phyloP scores from a whole-genome alignment of 2,329 filamentous ascomycete genomes.

The Stagonosporopsis chrysanthemi region DNA sequence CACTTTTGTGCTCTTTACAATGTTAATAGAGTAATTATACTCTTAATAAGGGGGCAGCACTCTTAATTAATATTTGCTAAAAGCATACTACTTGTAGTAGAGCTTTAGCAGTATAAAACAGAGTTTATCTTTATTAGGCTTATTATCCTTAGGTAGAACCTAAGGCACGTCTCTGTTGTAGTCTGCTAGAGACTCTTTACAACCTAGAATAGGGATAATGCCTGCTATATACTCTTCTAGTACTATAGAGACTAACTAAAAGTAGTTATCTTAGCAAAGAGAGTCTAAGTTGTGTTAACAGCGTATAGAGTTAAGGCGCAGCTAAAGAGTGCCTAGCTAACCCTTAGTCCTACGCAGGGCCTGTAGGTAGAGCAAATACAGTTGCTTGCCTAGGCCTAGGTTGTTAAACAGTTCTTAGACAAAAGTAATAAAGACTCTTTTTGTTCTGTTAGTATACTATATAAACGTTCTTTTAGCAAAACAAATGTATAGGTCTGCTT shows the following conservation, averaged over 20 bases:
- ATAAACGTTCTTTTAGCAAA: not conserved
- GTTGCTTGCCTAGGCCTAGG: not conserved
- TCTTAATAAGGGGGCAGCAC: too few relatives aligned
- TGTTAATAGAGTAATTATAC: too few relatives aligned
- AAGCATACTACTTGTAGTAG: too few relatives aligned
- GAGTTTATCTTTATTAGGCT: too few relatives aligned
- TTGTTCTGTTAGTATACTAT: too few relatives aligned
- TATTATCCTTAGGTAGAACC: not conserved
- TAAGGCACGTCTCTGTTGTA: not conserved
- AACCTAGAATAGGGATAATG: not conserved
- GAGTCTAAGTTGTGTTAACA: not conserved
- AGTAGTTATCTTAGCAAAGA: not conserved
- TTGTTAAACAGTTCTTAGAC: conserved; percentile 1
- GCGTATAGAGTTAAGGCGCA: not conserved
- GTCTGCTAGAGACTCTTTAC: not conserved
- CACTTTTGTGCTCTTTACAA: too few relatives aligned
- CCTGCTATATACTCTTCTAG: too few relatives aligned
- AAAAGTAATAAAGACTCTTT: conserved; percentile 1
- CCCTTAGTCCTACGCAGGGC: too few relatives aligned
- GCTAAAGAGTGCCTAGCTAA: not conserved
- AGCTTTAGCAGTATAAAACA: too few relatives aligned
- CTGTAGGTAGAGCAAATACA: too few relatives aligned
- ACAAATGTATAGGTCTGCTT: not conserved
- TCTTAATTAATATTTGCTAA: too few relatives aligned
- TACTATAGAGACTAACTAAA: not conserved